These are phyloP conservation scores for Hypoxylon trugodes DNA, from an alignment of 495 filamentous ascomycete genomes.

Conservation along the genomic window DNA sequence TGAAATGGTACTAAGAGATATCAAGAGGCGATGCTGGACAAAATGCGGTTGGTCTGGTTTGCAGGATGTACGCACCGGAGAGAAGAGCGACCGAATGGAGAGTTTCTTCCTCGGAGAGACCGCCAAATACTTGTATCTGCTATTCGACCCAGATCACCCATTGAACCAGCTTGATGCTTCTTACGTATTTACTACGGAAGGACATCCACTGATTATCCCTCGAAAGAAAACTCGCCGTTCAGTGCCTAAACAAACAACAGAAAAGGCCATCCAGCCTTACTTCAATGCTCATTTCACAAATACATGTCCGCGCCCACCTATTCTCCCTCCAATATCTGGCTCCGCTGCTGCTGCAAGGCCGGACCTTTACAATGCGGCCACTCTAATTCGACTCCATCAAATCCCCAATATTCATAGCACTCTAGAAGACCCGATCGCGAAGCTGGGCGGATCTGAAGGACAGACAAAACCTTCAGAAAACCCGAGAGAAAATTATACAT, in stretches of 20 bases:
- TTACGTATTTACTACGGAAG: constrained; percentile 95
- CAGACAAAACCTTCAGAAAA: constrained; percentile 46
- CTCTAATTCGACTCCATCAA: constrained; percentile 80
- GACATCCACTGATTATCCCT: constrained; percentile 90
- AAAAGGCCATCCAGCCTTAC: constrained; percentile 37
- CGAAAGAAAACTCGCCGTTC: constrained; percentile 47
- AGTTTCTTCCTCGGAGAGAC: constrained; percentile 99
- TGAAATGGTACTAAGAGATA: constrained; percentile 92
- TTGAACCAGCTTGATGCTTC: constrained; percentile 85
- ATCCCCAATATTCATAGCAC: constrained; percentile 65
- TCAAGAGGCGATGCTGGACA: constrained; percentile 90
- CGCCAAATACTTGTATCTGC: constrained; percentile 89
- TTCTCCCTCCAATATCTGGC: constrained; percentile 67
- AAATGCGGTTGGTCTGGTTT: constrained; percentile 94
- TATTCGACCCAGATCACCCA: constrained; percentile 87
- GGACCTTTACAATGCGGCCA: constrained; percentile 93
- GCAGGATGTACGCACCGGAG: constrained; percentile 89
- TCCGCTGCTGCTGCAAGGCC: constrained; percentile 82
- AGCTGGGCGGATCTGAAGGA: constrained; percentile 6
- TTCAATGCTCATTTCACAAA: constrained; percentile 53
- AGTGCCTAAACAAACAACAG: constrained; percentile 13
- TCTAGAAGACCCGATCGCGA: constrained; percentile 51
- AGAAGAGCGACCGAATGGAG: constrained; percentile 96
- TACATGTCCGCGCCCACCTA: constrained; percentile 69
- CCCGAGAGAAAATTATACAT: constrained; percentile 75